These are phyloP conservation scores for Seminavis robusta DNA, from an alignment of 108 stramenopile species.

Conservation along the genomic window DNA sequence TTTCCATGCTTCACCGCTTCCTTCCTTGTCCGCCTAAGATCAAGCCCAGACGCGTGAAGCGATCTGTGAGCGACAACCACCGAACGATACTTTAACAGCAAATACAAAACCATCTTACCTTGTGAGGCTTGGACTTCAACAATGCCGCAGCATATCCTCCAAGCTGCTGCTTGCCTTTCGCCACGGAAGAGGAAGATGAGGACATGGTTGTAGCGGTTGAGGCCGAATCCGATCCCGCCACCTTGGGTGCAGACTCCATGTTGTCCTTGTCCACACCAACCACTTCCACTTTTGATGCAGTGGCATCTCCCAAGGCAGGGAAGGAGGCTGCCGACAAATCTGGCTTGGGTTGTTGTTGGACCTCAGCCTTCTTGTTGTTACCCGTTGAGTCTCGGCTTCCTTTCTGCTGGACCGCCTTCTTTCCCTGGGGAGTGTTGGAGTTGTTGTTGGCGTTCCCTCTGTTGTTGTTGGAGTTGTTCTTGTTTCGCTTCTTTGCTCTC, in stretches of 20 bases:
- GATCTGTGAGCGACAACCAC: not conserved
- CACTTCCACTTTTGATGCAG: not conserved
- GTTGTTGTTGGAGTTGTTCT: slow-evolving; percentile 14
- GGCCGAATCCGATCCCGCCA: slow-evolving; percentile 22
- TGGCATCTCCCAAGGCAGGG: slow-evolving; percentile 1
- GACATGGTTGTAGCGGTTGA: slow-evolving; percentile 40
- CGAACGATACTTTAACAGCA: not conserved
- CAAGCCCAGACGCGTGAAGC: not conserved
- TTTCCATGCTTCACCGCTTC: not conserved
- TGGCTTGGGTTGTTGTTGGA: not conserved
- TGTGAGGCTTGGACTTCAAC: slow-evolving; percentile 25
- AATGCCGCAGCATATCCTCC: slow-evolving; percentile 38
- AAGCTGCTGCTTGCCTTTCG: slow-evolving; percentile 1
- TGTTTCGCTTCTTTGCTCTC: slow-evolving; percentile 15
- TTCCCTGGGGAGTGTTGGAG: not conserved
- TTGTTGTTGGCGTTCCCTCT: slow-evolving; percentile 3
- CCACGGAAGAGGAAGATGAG: slow-evolving; percentile 19
- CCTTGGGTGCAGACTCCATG: not conserved
- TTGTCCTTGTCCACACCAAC: slow-evolving; percentile 9
- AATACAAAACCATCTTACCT: not conserved
- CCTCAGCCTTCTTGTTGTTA: slow-evolving; percentile 1
- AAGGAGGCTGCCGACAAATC: slow-evolving; percentile 6
- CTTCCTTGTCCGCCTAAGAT: not conserved
- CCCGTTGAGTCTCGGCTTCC: not conserved
- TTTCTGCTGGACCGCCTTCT: not conserved